Evolutionary conservation across 148 eudicot genomes (phyloP), one percentile per base, ranked within the genome.

Genomic region (Dysphania ambrosioides): DNA sequence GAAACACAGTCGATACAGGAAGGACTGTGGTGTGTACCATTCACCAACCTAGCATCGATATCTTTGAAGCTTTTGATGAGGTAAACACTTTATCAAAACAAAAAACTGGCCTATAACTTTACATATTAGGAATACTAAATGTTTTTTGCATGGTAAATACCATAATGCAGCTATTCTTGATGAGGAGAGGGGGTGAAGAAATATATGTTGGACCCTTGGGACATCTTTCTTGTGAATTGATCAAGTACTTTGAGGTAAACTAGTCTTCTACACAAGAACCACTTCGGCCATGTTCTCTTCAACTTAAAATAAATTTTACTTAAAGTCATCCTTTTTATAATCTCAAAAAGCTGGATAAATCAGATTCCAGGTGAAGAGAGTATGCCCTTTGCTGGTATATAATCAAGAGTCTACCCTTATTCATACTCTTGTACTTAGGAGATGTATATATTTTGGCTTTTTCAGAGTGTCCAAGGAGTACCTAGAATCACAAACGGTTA

Each of bases 1-100:
- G 97, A 78, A 91, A 89, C 79, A 91, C 93, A 0, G 93, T 89
- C 12, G 90, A 91, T 71, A 91, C 97, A 3, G 93, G 97, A 75
- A 82, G 97, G 78, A 91, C 97, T 5, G 91, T 91, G 57, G 97
- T 91, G 11, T 91, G 91, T 83, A 91, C 93, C 79, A 91, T 91
- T 51, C 97, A 91, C 76, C 97, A 91, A 77, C 97, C 97, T 57
- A 86, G 93, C 78, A 89, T 91, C 16, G 93, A 91, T 77, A 89
- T 91, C 9, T 90, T 91, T 73, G 97, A 91, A 78, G 86, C 97
- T 69, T 92, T 92, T 73, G 97, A 92, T 74, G 94, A 92, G 90
- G 93, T 91, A 60, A 65, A 67, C n/a, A n/a, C n/a, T n/a, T n/a
- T n/a, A n/a, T n/a, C n/a, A n/a, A n/a, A n/a, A n/a, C n/a, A n/a